Conservation (phyloP, 371 early-diverging fungal genomes). For the Dichotomocladium elegans region DNA sequence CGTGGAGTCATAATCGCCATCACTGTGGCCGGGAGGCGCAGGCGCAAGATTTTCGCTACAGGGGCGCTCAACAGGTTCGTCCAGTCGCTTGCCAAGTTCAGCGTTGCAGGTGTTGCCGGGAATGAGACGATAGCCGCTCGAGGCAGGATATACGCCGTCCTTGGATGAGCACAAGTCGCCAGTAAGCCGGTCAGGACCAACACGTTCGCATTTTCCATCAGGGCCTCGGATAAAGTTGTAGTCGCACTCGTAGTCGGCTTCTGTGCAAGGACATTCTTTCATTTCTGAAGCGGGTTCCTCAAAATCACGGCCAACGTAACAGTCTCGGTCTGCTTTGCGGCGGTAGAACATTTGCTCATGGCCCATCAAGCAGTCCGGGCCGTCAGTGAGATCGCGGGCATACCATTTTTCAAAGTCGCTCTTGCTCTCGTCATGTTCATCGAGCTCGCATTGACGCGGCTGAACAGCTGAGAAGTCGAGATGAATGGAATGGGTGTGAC, state of each 20-base stretch:
- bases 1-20: neutral
- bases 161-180: conserved; percentile 51
- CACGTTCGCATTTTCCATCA: conserved; percentile 54
- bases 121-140: conserved; percentile 86
- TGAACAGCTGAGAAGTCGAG: conserved; percentile 70
- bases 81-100: conserved; percentile 49
- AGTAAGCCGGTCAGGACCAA: conserved; percentile 51
- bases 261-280: conserved; percentile 74
- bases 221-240: conserved; percentile 66
- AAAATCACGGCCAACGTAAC: conserved; percentile 72
- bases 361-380: conserved; percentile 86
- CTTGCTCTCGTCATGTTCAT: conserved; percentile 41
- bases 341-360: conserved; percentile 72
- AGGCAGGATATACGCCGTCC: conserved; percentile 68
- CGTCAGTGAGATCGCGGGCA: conserved; percentile 54
- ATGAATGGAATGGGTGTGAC: conserved; percentile 46
- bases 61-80: conserved; percentile 57
- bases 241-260: conserved; percentile 92
- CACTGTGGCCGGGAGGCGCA: neutral
- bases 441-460: conserved; percentile 63
- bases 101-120: conserved; percentile 74
- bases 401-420: conserved; percentile 83
- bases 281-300: conserved; percentile 49
- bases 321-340: conserved; percentile 72
- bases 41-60: conserved; percentile 48